These are phyloP conservation scores for Metschnikowia reukaufii DNA, from an alignment of 805 yeast genomes.

Conservation along the genomic window DNA sequence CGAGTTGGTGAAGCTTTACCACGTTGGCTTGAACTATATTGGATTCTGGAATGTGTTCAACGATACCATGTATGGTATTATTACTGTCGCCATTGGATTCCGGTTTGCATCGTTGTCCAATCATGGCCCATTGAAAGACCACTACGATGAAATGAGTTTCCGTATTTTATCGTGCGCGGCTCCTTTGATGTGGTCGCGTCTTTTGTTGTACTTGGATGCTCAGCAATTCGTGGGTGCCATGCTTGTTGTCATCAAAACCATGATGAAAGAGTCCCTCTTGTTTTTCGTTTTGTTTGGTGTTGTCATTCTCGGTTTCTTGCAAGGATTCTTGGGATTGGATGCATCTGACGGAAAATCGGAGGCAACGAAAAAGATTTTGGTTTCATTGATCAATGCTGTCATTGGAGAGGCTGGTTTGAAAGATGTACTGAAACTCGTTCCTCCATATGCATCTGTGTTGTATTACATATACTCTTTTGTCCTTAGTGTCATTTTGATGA, in stretches of 20 bases:
- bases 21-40: constrained; percentile 69
- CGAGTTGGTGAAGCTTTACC: constrained; percentile 69
- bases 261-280: constrained; percentile 84
- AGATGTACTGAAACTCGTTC: constrained; percentile 69
- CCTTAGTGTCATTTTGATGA: constrained; percentile 71
- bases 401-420: constrained; percentile 73
- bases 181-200: constrained; percentile 83
- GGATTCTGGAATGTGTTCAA: constrained; percentile 82
- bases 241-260: constrained; percentile 79
- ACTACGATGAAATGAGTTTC: constrained; percentile 59
- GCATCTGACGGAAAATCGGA: constrained; percentile 84
- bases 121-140: constrained; percentile 24
- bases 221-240: constrained; percentile 82
- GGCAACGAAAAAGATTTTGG: constrained; percentile 62
- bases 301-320: constrained; percentile 77
- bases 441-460: constrained; percentile 80
- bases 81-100: constrained; percentile 52
- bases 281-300: constrained; percentile 73
- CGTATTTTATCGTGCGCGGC: constrained; percentile 76
- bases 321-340: constrained; percentile 84
- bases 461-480: constrained; percentile 78
- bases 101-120: constrained; percentile 44
- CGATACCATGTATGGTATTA: constrained; percentile 61
- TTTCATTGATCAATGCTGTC: constrained; percentile 67
- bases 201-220: constrained; percentile 74